Base-by-base conservation (phyloP, 129 eudicot species). In the Pittosporum tobira region DNA sequence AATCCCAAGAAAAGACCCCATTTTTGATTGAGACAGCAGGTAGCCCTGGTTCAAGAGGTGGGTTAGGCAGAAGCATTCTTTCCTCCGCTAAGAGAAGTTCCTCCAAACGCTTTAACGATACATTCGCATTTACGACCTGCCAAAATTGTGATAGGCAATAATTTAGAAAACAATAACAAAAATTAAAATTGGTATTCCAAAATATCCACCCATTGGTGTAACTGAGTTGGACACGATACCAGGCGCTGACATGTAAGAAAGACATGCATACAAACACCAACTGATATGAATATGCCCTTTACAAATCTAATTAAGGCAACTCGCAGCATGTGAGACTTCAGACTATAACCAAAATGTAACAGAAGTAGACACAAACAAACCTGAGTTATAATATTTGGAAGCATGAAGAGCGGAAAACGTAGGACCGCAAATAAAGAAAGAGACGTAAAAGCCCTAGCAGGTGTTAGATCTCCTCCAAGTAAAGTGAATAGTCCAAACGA, bases 61-160 rank as follows among this genome's bases (percentile, higher is more conserved):
- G 99, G 55, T 91, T 91, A 49, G 99, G 96, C 47, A 72, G 59
- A 65, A 91, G 93, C 62, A 74, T 68, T 74, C 96, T 83, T 70
- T 91, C 99, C 49, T 91, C 99, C 25, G 99, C 82, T 57, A 91
- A 77, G 20, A 91, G 80, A 25, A 91, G 75, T 58, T 91, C 99
- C 69, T 91, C 99, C 55, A 87, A 36, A 50, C 99, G 89, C 63
- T 80, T 80, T 56, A 91, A 70, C 22, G 99, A 87, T 49, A 91
- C 99, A 54, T 87, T 91, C 42, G 90, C 82, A 76, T 87, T 87
- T 51, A 91, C 99, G 51, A 79, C 99, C 99, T 91, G 77, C 51
- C 54, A 82, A 66, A 67, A 44, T 53, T 14, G 48, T 42, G 45
- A 36, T 42, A 24, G 14, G 25, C 24, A 24, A 15, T 28, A 26